Conservation (phyloP, 139 green algal species). For the Tetraselmis striata region DNA sequence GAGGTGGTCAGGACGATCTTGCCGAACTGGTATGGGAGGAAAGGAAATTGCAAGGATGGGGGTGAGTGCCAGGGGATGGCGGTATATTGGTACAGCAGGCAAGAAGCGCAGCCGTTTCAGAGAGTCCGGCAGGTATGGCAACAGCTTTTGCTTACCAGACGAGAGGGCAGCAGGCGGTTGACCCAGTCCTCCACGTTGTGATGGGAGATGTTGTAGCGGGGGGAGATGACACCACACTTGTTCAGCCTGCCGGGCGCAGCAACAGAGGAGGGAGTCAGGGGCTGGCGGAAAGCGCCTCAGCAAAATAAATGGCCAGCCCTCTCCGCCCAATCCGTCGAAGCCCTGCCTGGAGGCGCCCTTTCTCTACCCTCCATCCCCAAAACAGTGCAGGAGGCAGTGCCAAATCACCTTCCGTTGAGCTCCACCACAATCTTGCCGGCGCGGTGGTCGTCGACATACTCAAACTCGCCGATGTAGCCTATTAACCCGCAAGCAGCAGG, state of each 20-base stretch:
- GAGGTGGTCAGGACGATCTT: constrained; percentile 96
- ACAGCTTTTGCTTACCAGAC: constrained; percentile 75
- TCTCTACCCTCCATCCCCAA: too few relatives aligned
- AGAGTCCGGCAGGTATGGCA: too few relatives aligned
- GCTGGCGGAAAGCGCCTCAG: not conserved
- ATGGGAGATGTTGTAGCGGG: constrained; percentile 88
- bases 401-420: constrained; percentile 88
- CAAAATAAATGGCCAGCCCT: too few relatives aligned
- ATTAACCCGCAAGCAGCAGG: too few relatives aligned
- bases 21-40: constrained; percentile 85
- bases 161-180: constrained; percentile 89
- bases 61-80: too few relatives aligned
- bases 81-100: too few relatives aligned
- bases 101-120: too few relatives aligned
- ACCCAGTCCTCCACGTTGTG: constrained; percentile 89
- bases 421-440: constrained; percentile 98
- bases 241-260: constrained; percentile 67
- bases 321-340: too few relatives aligned
- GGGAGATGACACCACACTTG: constrained; percentile 98
- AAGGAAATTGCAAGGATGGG: too few relatives aligned
- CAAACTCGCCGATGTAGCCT: constrained; percentile 99
- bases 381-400: too few relatives aligned
- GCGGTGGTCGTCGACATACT: constrained; percentile 96
- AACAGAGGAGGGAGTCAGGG: not conserved
- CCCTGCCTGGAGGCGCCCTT: too few relatives aligned